These are phyloP conservation scores for Balansia obtecta DNA, from an alignment of 2,329 filamentous ascomycete genomes.

Conservation along the genomic window DNA sequence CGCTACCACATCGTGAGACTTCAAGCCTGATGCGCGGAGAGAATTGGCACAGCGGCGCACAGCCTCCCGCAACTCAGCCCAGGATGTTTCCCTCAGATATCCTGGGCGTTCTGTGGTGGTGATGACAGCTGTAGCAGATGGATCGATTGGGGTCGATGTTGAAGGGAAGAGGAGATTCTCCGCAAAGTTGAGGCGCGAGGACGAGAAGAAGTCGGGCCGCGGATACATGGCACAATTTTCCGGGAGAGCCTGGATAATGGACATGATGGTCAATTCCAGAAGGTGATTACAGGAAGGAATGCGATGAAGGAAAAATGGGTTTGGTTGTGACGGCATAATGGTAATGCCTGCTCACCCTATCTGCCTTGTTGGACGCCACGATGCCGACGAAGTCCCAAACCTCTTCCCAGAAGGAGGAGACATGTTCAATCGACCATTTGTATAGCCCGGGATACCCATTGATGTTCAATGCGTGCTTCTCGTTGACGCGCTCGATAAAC, in stretches of 20 bases:
- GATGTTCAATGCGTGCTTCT: slow-evolving; percentile 51
- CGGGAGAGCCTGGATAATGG: slow-evolving; percentile 49
- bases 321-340: background rate
- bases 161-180: slow-evolving; percentile 84
- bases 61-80: slow-evolving; percentile 67
- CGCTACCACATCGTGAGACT: slow-evolving; percentile 43
- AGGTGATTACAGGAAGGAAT: background rate
- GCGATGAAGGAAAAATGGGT: background rate
- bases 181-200: slow-evolving; percentile 76
- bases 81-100: slow-evolving; percentile 47
- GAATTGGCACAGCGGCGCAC: slow-evolving; percentile 63
- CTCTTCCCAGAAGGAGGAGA: slow-evolving; percentile 70
- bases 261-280: background rate
- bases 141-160: slow-evolving; percentile 26
- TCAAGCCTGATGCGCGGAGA: slow-evolving; percentile 53
- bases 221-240: slow-evolving; percentile 65
- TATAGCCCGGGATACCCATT: slow-evolving; percentile 63
- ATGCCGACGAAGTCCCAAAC: slow-evolving; percentile 77
- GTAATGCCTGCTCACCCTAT: slow-evolving; percentile 32
- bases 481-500: slow-evolving; percentile 58
- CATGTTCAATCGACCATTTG: slow-evolving; percentile 70
- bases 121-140: slow-evolving; percentile 58
- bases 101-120: slow-evolving; percentile 63
- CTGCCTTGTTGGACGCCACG: slow-evolving; percentile 50
- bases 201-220: slow-evolving; percentile 72